A percentile compares a stretch with the other conserved stretches of the same genome.
phyloP scores from a whole-genome alignment of 495 filamentous ascomycete species.

The Parathielavia hyrcaniae region DNA sequence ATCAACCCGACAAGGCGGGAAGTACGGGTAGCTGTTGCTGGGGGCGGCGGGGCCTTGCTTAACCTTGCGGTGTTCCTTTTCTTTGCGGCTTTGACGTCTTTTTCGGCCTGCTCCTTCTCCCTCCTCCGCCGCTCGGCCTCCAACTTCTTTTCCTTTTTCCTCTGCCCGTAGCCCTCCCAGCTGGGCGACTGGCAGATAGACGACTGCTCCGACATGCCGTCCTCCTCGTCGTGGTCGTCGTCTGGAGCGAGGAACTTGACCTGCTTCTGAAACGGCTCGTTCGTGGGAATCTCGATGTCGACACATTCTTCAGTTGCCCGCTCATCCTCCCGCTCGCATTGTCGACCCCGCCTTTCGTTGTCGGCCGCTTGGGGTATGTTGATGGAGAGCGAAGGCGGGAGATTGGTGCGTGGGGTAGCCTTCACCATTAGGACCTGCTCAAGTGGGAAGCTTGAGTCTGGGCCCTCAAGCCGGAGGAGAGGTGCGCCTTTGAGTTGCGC shows the following conservation, averaged over 20 bases:
- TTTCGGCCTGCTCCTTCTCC: constrained; percentile 38
- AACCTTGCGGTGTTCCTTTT: constrained; percentile 26
- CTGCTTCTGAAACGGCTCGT: constrained; percentile 33
- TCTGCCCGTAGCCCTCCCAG: constrained; percentile 47
- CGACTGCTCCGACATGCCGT: constrained; percentile 42
- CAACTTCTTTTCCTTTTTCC: constrained; percentile 46
- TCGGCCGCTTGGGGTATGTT: constrained; percentile 34
- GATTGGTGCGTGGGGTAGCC: constrained; percentile 35
- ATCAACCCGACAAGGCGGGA: constrained; percentile 9
- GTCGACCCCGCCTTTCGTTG: constrained; percentile 1
- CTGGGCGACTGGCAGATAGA: constrained; percentile 54
- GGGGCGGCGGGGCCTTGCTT: constrained; percentile 32
- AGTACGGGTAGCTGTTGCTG: constrained; percentile 20
- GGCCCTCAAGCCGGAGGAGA: constrained; percentile 23
- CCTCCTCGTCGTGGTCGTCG: constrained; percentile 31
- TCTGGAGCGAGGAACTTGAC: constrained; percentile 40
- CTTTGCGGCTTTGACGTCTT: constrained; percentile 33
- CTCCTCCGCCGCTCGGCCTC: constrained; percentile 40
- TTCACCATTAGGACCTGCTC: constrained; percentile 39
- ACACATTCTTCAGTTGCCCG: background rate
- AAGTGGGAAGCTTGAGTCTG: constrained; percentile 24
- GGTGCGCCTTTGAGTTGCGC: constrained; percentile 15
- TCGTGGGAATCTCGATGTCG: constrained; percentile 14
- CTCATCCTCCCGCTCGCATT: constrained; percentile 4
- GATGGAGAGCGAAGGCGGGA: constrained; percentile 39